A percentile compares a stretch with the other conserved stretches of the same genome.
These are phyloP conservation scores for Hericium erinaceus DNA, from an alignment of 768 basidiomycete genomes.

Conservation along the genomic window DNA sequence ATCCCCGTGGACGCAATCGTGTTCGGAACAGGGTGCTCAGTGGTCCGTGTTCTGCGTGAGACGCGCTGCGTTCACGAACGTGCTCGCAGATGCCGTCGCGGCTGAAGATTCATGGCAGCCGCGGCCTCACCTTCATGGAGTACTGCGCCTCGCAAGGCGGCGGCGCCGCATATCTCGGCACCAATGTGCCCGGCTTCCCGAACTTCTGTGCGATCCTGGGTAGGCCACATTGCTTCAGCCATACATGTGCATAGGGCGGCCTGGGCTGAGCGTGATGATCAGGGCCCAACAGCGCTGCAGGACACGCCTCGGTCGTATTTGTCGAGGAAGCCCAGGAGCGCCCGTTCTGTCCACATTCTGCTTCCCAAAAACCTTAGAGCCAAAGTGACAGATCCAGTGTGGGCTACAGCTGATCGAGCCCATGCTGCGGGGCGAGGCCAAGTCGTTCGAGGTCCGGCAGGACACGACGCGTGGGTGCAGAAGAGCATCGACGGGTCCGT, in stretches of 20 bases:
- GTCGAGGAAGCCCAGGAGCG: conserved; percentile 45
- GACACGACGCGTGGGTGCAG: conserved; percentile 43
- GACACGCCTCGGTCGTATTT: conserved; percentile 51
- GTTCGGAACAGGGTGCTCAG: conserved; percentile 44
- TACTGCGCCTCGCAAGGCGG: conserved; percentile 42
- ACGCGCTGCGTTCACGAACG: neutral
- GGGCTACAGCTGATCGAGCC: conserved; percentile 43
- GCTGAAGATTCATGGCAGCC: conserved; percentile 29
- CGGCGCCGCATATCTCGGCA: conserved; percentile 42
- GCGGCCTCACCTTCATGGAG: conserved; percentile 31
- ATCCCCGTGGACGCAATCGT: conserved; percentile 49
- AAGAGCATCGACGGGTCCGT: conserved; percentile 36
- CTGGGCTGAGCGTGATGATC: neutral
- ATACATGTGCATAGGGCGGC: neutral
- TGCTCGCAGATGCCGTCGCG: conserved; percentile 2
- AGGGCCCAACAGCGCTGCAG: conserved; percentile 44
- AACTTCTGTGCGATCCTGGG: conserved; percentile 14
- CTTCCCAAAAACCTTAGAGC: neutral
- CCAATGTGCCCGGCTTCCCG: conserved; percentile 11
- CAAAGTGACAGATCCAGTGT: conserved; percentile 34
- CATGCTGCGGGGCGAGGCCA: conserved; percentile 36
- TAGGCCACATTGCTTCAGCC: neutral
- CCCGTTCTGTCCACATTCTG: neutral
- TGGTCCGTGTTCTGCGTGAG: conserved; percentile 26
- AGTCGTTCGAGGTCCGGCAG: conserved; percentile 40